Evolutionary conservation across 140 eudicot species (phyloP).

Genomic region (Ambrosia hybrid): DNA sequence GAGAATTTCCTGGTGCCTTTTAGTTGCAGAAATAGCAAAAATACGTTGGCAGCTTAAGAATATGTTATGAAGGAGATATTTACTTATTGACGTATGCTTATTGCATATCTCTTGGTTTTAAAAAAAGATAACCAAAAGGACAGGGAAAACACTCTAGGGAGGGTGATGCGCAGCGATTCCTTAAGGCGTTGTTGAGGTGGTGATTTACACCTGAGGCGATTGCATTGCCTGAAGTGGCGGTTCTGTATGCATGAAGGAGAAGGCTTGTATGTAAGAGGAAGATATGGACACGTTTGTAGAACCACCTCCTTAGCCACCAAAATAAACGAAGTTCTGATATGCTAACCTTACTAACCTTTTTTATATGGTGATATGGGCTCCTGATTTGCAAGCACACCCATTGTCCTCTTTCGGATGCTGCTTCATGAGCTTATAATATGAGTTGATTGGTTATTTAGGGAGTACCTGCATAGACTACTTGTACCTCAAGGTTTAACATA

Average conservation of each 20-base stretch:
- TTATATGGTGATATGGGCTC: neutral
- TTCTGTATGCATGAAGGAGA: neutral
- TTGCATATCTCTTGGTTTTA: neutral
- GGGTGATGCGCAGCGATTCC: neutral
- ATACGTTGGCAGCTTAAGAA: conserved; percentile 6
- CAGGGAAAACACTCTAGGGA: neutral
- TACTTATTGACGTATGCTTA: conserved; percentile 12
- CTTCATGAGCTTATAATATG: neutral
- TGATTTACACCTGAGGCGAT: no score
- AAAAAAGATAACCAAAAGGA: neutral
- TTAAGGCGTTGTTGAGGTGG: no score
- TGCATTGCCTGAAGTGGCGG: no score
- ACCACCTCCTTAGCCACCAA: neutral
- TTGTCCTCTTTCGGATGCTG: neutral
- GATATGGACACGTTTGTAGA: neutral
- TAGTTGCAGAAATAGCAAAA: neutral
- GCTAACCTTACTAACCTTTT: neutral
- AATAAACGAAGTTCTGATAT: neutral
- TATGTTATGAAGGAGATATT: conserved; percentile 14
- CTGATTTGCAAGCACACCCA: neutral
- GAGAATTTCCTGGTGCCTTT: neutral
- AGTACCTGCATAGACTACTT: neutral
- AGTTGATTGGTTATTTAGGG: neutral
- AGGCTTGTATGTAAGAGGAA: neutral
- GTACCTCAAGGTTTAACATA: neutral